Base-by-base conservation (phyloP, 192 early-diverging fungal species). In the Coemansia sp. region DNA sequence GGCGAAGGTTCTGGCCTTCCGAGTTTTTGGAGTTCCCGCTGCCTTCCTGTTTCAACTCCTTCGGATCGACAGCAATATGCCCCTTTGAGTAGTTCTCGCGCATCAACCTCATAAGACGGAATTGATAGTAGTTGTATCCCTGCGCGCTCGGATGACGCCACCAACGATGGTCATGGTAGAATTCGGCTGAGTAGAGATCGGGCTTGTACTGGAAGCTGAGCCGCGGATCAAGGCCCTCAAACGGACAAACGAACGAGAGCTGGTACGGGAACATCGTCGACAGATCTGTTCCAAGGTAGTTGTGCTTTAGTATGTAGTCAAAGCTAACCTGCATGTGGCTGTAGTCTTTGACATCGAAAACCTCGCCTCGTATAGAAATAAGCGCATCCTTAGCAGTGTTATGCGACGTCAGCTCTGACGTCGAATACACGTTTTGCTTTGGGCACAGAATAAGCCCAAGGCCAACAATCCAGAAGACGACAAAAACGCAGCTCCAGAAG, bases 381-480 rank as follows among this genome's bases (percentile, higher is more conserved):
- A 83, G 88, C 0, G 89, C 88, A 59, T 89, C 85, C 19, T 84
- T 78, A 5, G 53, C 75, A 11, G 67, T 81, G 71, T 73, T 76
- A 74, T 87, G 86, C 40, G 69, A 43, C 4, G 76, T 71, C 4
- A 97, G 79, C 63, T 92, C 90, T 19, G 72, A 73, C 53, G 67
- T 83, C 58, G 82, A 92, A 74, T 71, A 98, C 25, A 92, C 86
- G 58, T 90, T 75, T 65, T 89, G 87, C 59, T 81, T 78, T 6
- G 91, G 91, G 71, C 91, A 94, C 54, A 93, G 75, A 41, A 92
- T 72, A 49, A 83, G 71, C n/a, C 91, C 91, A 57, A 92, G 83
- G 25, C 86, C 85, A 5, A 85, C 90, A 41, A 94, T 92, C 69
- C 95, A 90, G 76, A 96, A 95, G 40, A 98, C 83, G 50, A 95